Percentiles rank a stretch among this genome's conserved stretches.
Evolutionary conservation across 495 filamentous ascomycete genomes (phyloP).

Genomic region (Penicillium antarcticum): DNA sequence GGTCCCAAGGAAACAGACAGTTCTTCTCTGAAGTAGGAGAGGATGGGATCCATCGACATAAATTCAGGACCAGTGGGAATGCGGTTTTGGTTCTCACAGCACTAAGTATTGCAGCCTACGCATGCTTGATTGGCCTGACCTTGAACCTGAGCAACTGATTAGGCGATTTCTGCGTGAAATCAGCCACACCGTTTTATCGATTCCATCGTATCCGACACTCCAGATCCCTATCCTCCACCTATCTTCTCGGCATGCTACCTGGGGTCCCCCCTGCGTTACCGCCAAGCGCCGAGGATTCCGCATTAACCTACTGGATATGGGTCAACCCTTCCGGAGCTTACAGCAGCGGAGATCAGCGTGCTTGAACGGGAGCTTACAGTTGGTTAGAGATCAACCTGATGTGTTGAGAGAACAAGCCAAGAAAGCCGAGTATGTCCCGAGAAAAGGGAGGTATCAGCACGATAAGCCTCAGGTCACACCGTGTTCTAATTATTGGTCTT

Average conservation of each 20-base stretch:
- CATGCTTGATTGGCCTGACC: slow-evolving; percentile 73
- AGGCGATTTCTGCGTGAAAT: slow-evolving; percentile 1
- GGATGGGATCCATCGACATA: slow-evolving; percentile 65
- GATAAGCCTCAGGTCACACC: slow-evolving; percentile 17
- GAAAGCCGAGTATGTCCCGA: slow-evolving; percentile 17
- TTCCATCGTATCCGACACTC: slow-evolving; percentile 4
- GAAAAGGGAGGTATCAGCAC: slow-evolving; percentile 15
- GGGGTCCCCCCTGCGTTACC: slow-evolving; percentile 31
- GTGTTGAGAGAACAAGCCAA: slow-evolving; percentile 16
- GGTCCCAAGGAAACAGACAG: slow-evolving; percentile 87
- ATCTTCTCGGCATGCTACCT: slow-evolving; percentile 4
- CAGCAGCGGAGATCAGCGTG: slow-evolving; percentile 15
- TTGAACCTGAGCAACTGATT: slow-evolving; percentile 46
- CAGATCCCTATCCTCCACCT: slow-evolving; percentile 1
- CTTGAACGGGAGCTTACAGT: slow-evolving; percentile 10
- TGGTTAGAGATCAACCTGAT: slow-evolving; percentile 16
- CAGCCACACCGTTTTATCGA: background rate
- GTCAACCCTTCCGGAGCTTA: slow-evolving; percentile 3
- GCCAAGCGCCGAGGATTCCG: slow-evolving; percentile 38
- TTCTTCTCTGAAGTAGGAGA: slow-evolving; percentile 79
- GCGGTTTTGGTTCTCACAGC: slow-evolving; percentile 74
- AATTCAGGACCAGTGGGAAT: slow-evolving; percentile 84
- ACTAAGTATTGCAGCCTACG: slow-evolving; percentile 81
- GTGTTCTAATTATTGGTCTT: slow-evolving; percentile 6
- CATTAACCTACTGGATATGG: slow-evolving; percentile 10